phyloP scores from a whole-genome alignment of 768 basidiomycete species.

The Cubamyces lactineus region DNA sequence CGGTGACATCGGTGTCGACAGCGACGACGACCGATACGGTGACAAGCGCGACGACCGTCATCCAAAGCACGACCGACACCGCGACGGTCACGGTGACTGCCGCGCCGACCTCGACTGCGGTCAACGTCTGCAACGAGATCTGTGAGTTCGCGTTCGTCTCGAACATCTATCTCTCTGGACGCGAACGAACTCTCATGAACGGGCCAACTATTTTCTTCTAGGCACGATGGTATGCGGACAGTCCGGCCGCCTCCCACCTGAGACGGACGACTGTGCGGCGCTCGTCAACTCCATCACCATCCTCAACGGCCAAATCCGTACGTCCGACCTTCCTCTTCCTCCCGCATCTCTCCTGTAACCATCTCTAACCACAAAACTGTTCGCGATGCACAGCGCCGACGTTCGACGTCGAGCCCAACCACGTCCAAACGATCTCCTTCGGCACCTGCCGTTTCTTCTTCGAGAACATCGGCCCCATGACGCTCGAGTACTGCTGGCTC shows the following conservation, averaged over 20 bases:
- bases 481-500: slow-evolving; percentile 30
- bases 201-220: background rate
- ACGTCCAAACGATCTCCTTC: slow-evolving; percentile 28
- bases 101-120: slow-evolving; percentile 7
- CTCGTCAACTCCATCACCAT: slow-evolving; percentile 27
- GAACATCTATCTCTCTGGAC: background rate
- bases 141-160: slow-evolving; percentile 16
- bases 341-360: background rate
- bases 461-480: slow-evolving; percentile 25
- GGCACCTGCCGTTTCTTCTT: slow-evolving; percentile 33
- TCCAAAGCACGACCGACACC: slow-evolving; percentile 7
- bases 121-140: slow-evolving; percentile 24
- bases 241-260: slow-evolving; percentile 24
- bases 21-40: slow-evolving; percentile 15
- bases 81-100: background rate
- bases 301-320: slow-evolving; percentile 23
- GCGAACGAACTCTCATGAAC: background rate
- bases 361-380: background rate
- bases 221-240: slow-evolving; percentile 25
- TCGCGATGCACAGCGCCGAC: slow-evolving; percentile 17
- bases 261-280: slow-evolving; percentile 22
- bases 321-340: background rate
- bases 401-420: slow-evolving; percentile 23
- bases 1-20: background rate
- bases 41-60: slow-evolving; percentile 13